These are phyloP conservation scores for Thalassiosira hispida DNA, from an alignment of 352 stramenopile genomes.

Conservation along the genomic window DNA sequence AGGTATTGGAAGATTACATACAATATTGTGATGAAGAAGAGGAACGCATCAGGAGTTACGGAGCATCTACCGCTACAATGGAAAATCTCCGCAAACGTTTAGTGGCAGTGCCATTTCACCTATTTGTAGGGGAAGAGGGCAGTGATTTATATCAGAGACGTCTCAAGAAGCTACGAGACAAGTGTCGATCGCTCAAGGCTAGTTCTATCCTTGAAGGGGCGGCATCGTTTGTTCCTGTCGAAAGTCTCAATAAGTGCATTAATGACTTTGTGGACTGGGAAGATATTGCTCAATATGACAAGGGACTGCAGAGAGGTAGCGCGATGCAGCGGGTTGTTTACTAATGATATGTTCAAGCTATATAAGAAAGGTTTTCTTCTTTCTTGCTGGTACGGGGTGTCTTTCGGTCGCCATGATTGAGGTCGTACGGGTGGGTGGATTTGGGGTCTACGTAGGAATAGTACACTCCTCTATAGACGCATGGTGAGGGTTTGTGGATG, in stretches of 20 bases:
- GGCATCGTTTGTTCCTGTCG: conserved; percentile 8
- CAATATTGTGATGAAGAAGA: conserved; percentile 58
- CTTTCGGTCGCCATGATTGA: too few relatives aligned
- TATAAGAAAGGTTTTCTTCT: too few relatives aligned
- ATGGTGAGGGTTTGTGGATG: too few relatives aligned
- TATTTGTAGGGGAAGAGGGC: conserved; percentile 55
- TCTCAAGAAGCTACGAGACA: conserved; percentile 23
- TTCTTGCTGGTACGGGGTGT: too few relatives aligned
- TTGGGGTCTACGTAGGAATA: too few relatives aligned
- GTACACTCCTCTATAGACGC: too few relatives aligned
- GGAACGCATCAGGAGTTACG: not conserved
- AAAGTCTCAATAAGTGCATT: conserved; percentile 28
- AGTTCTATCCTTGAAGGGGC: conserved; percentile 26
- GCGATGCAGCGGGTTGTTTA: conserved; percentile 43
- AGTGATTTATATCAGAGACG: conserved; percentile 46
- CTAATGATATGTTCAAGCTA: too few relatives aligned
- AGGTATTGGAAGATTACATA: conserved; percentile 42
- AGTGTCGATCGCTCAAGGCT: not conserved
- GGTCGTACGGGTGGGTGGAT: too few relatives aligned
- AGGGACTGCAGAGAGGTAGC: conserved; percentile 28
- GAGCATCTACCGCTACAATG: not conserved
- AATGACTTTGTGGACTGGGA: conserved; percentile 25
- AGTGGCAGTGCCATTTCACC: conserved; percentile 41
- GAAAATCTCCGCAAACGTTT: conserved; percentile 23
- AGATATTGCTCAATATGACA: conserved; percentile 5